Evolutionary conservation across 208 protist species (phyloP).

Genomic region (Leishmania turanica): DNA sequence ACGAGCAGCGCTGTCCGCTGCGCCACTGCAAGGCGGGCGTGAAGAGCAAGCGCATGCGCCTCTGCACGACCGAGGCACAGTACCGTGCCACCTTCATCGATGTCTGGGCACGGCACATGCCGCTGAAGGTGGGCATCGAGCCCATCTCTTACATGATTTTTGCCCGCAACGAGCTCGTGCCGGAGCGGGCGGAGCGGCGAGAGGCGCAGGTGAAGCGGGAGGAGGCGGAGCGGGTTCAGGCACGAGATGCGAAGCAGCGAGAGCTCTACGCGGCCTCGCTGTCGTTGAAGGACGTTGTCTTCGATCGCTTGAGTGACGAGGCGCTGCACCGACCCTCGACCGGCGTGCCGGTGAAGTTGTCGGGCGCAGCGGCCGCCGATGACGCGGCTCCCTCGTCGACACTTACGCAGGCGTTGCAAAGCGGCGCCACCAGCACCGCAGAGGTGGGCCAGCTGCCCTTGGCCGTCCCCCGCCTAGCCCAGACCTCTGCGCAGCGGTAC

Average conservation of each 20-base stretch:
- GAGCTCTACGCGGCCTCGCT: conserved; percentile 69
- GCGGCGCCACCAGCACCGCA: conserved; percentile 47
- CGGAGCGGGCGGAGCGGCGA: conserved; percentile 70
- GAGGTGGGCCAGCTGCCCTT: conserved; percentile 76
- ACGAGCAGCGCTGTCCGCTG: conserved; percentile 82
- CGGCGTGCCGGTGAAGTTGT: conserved; percentile 63
- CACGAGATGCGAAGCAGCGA: conserved; percentile 62
- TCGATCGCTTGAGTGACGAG: conserved; percentile 87
- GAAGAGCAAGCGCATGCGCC: conserved; percentile 87
- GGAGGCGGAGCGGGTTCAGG: conserved; percentile 33
- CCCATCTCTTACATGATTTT: conserved; percentile 87
- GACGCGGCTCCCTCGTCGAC: background rate
- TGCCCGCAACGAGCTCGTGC: conserved; percentile 85
- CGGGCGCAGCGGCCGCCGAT: background rate
- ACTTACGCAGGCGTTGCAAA: conserved; percentile 9
- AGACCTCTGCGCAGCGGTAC: conserved; percentile 54
- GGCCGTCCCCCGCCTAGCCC: conserved; percentile 53
- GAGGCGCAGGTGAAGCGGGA: conserved; percentile 42
- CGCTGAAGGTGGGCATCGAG: conserved; percentile 84
- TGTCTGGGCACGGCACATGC: conserved; percentile 79
- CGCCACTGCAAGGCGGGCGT: conserved; percentile 84
- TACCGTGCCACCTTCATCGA: conserved; percentile 90
- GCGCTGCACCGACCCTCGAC: conserved; percentile 73
- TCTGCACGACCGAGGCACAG: conserved; percentile 83
- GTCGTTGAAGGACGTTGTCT: conserved; percentile 83